Percentiles rank a stretch among this genome's conserved stretches.
Evolutionary conservation across 1,284 basidiomycete species (phyloP).

Genomic region (Trichosporon coremiiforme): DNA sequence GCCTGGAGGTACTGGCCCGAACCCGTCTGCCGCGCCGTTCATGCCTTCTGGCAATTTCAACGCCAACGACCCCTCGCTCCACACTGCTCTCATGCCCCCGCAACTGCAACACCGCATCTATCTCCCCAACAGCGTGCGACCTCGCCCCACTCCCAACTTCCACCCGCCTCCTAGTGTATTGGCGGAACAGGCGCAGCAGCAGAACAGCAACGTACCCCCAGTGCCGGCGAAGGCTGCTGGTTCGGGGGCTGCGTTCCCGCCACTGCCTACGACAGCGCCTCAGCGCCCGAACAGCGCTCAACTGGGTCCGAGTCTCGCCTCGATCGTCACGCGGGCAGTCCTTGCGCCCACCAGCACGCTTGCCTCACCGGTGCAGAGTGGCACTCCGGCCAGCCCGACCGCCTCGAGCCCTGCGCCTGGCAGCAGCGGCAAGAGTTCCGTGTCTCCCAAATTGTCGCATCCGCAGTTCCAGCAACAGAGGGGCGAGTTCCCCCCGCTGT

Average conservation of each 20-base stretch:
- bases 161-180: conserved; percentile 49
- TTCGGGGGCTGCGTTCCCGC: conserved; percentile 44
- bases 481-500: conserved; percentile 27
- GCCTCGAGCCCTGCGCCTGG: not conserved
- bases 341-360: conserved; percentile 46
- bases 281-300: conserved; percentile 11
- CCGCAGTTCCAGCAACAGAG: not conserved
- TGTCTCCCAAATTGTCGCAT: not conserved
- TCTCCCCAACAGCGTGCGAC: conserved; percentile 48
- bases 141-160: conserved; percentile 48
- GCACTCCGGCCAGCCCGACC: not conserved
- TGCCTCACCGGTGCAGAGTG: conserved; percentile 12
- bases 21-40: conserved; percentile 48
- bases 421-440: not conserved
- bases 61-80: conserved; percentile 36
- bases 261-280: conserved; percentile 38
- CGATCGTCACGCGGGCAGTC: conserved; percentile 54
- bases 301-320: conserved; percentile 50
- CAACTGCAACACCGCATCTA: conserved; percentile 56
- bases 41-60: conserved; percentile 33
- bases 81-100: conserved; percentile 54
- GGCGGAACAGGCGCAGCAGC: conserved; percentile 39
- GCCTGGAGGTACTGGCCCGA: conserved; percentile 33
- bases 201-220: conserved; percentile 27
- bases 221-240: conserved; percentile 34